Percentiles rank a stretch among this genome's conserved stretches.
Evolutionary conservation across 2,329 filamentous ascomycete genomes (phyloP).

Genomic region (Trichoderma lentiforme): DNA sequence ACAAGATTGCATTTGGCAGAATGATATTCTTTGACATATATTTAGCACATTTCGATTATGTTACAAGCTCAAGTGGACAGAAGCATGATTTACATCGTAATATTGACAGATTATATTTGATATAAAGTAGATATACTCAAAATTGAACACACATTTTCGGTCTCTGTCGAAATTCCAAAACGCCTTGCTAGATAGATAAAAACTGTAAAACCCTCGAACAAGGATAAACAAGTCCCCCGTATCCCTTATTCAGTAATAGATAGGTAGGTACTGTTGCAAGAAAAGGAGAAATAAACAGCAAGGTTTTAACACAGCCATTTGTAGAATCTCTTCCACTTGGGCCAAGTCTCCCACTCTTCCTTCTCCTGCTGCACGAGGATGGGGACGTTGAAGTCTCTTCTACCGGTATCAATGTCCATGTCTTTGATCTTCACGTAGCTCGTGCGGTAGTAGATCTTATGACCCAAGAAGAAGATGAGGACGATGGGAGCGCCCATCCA

Average conservation of each 20-base stretch:
- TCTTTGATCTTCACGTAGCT: constrained; percentile 63
- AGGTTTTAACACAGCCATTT: constrained; percentile 62
- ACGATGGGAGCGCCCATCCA: constrained; percentile 71
- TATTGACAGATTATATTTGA: not conserved
- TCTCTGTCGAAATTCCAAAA: not conserved
- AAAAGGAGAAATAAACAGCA: not conserved
- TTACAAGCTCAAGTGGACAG: not conserved
- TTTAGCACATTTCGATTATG: not conserved
- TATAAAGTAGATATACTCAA: not conserved
- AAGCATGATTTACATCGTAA: not conserved
- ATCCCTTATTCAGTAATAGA: not conserved
- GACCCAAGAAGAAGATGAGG: constrained; percentile 63
- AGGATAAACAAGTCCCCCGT: not conserved
- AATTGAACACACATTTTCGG: not conserved
- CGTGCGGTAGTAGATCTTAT: constrained; percentile 74
- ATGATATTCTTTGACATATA: not conserved
- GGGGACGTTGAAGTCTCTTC: constrained; percentile 78
- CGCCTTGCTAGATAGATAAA: constrained; percentile 4
- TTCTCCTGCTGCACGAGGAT: constrained; percentile 76
- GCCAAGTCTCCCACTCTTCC: constrained; percentile 70
- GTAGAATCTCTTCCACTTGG: constrained; percentile 72
- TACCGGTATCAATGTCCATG: constrained; percentile 85
- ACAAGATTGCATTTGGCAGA: not conserved
- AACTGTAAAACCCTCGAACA: not conserved
- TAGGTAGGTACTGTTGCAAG: not conserved